A percentile compares a stretch with the other conserved stretches of the same genome.
Evolutionary conservation across 2,329 filamentous ascomycete species (phyloP).

Genomic region (Grosmannia clavigera): DNA sequence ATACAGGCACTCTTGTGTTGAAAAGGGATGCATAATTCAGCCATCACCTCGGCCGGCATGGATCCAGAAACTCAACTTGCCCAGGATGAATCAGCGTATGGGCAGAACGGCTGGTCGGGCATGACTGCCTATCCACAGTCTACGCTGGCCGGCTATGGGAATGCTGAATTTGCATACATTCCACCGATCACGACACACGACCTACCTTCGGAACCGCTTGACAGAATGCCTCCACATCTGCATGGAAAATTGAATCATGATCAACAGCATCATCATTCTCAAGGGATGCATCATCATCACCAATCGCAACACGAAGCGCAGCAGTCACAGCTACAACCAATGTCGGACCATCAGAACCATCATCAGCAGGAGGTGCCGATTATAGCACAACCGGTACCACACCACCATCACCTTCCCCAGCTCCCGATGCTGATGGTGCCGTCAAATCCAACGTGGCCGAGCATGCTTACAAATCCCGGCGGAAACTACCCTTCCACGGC

Average conservation of each 20-base stretch:
- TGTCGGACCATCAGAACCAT: neutral
- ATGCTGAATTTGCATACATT: conserved; percentile 44
- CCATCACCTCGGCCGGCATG: conserved; percentile 32
- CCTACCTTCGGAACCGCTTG: conserved; percentile 36
- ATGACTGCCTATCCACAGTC: conserved; percentile 55
- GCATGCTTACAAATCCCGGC: conserved; percentile 63
- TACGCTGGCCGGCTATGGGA: conserved; percentile 56
- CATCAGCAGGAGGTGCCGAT: conserved; percentile 26
- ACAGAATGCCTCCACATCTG: conserved; percentile 24
- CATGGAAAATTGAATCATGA: neutral
- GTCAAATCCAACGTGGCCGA: conserved; percentile 59
- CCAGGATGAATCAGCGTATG: conserved; percentile 22
- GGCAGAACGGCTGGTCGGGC: conserved; percentile 40
- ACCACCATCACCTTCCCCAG: conserved; percentile 31
- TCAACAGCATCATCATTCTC: conserved; percentile 1
- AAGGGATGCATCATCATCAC: neutral
- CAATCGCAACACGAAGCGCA: conserved; percentile 1
- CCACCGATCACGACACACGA: conserved; percentile 31
- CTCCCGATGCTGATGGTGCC: conserved; percentile 63
- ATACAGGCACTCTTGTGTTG: neutral
- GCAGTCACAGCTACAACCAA: conserved; percentile 3
- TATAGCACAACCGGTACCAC: conserved; percentile 19
- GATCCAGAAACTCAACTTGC: conserved; percentile 33
- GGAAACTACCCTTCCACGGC: conserved; percentile 45
- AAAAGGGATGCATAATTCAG: conserved; percentile 28